These are phyloP conservation scores for Singerocomus rubriflavus DNA, from an alignment of 1,284 basidiomycete genomes.

Conservation along the genomic window DNA sequence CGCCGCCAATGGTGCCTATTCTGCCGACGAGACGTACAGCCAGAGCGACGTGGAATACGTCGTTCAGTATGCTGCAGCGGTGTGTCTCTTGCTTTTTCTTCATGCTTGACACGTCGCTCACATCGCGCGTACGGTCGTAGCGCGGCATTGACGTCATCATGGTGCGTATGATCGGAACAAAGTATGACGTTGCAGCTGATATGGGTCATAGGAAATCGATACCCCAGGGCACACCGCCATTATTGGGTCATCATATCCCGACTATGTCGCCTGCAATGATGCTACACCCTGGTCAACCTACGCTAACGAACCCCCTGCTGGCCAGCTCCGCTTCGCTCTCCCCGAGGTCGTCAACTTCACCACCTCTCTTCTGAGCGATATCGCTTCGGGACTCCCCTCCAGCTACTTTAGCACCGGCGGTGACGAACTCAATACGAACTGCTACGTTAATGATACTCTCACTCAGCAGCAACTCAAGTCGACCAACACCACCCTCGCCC, in stretches of 20 bases:
- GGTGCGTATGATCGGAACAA: constrained; percentile 16
- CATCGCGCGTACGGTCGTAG: constrained; percentile 10
- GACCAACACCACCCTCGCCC: constrained; percentile 44
- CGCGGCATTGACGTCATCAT: constrained; percentile 31
- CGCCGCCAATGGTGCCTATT: constrained; percentile 62
- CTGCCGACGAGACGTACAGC: constrained; percentile 51
- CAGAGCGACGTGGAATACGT: constrained; percentile 53
- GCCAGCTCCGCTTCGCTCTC: constrained; percentile 61
- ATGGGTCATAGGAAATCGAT: constrained; percentile 52
- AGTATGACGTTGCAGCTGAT: background rate
- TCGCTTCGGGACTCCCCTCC: constrained; percentile 44
- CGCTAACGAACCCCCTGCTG: constrained; percentile 64
- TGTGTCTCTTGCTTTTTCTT: constrained; percentile 28
- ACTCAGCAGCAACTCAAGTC: constrained; percentile 44
- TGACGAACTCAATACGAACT: constrained; percentile 63
- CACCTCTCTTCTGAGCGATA: constrained; percentile 41
- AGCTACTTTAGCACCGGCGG: constrained; percentile 65
- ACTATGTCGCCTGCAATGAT: constrained; percentile 62
- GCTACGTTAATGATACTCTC: constrained; percentile 50
- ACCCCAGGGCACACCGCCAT: constrained; percentile 73
- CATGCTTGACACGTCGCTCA: background rate
- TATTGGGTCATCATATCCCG: constrained; percentile 58
- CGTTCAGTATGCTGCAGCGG: constrained; percentile 60
- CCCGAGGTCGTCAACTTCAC: constrained; percentile 47
- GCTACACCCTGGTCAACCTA: constrained; percentile 53